phyloP scores from a whole-genome alignment of 1,284 basidiomycete species.

The Boletus sp. region DNA sequence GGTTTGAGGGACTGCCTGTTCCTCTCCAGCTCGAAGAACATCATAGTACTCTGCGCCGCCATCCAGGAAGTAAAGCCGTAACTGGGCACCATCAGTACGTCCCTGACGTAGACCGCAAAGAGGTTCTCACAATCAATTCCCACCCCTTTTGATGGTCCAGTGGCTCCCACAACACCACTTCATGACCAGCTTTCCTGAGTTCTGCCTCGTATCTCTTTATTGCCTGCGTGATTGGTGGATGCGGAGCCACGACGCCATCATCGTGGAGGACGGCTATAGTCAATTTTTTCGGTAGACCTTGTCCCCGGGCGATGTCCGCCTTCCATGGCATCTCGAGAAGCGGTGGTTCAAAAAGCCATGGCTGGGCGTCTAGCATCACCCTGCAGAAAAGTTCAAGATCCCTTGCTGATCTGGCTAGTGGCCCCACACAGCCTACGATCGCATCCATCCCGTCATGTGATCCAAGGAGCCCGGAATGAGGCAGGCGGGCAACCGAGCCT shows the following conservation, averaged over 20 bases:
- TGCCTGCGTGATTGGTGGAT: slow-evolving; percentile 50
- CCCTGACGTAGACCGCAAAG: background rate
- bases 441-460: slow-evolving; percentile 55
- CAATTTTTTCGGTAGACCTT: slow-evolving; percentile 41
- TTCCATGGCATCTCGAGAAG: slow-evolving; percentile 54
- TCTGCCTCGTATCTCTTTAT: slow-evolving; percentile 41
- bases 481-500: slow-evolving; percentile 47
- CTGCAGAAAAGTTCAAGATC: slow-evolving; percentile 52
- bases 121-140: slow-evolving; percentile 45
- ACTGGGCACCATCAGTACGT: slow-evolving; percentile 28
- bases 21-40: slow-evolving; percentile 35
- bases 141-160: slow-evolving; percentile 44
- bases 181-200: slow-evolving; percentile 50
- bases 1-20: slow-evolving; percentile 41
- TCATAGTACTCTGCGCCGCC: slow-evolving; percentile 46
- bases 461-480: slow-evolving; percentile 47
- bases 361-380: slow-evolving; percentile 47
- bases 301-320: slow-evolving; percentile 34
- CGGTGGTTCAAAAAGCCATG: slow-evolving; percentile 53
- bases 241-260: slow-evolving; percentile 52
- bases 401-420: slow-evolving; percentile 47
- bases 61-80: slow-evolving; percentile 48
- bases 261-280: slow-evolving; percentile 52
- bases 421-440: slow-evolving; percentile 50
- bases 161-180: slow-evolving; percentile 48